phyloP scores from a whole-genome alignment of 2,329 filamentous ascomycete species.

The Ceratocystis huliohia region DNA sequence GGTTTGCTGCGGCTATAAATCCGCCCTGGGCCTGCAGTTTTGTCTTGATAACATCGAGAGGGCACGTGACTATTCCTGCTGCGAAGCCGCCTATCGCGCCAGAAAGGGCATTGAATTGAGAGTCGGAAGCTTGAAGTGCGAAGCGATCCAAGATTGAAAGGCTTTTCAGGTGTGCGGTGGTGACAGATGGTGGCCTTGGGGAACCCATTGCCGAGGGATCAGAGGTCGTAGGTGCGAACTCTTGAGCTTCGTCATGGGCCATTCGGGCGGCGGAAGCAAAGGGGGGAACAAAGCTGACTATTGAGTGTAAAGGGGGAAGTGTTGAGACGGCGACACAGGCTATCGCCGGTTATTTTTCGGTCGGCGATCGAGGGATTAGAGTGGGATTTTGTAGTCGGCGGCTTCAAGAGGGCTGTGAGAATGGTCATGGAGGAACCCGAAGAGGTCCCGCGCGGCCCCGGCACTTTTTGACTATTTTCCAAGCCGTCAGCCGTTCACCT shows the following conservation, averaged over 20 bases:
- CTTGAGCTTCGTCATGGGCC: constrained; percentile 20
- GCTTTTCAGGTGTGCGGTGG: constrained; percentile 34
- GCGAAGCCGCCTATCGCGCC: constrained; percentile 84
- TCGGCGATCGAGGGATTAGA: not conserved
- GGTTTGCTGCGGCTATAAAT: constrained; percentile 39
- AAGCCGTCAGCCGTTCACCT: constrained; percentile 12
- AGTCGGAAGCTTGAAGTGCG: constrained; percentile 43
- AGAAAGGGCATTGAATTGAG: constrained; percentile 67
- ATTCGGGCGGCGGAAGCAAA: constrained; percentile 11
- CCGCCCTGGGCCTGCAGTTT: constrained; percentile 92
- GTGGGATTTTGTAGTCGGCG: not conserved
- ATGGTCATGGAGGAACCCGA: constrained; percentile 1
- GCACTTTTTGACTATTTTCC: constrained; percentile 6
- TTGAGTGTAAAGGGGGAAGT: not conserved
- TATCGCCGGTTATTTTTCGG: constrained; percentile 8
- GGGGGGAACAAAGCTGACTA: not conserved
- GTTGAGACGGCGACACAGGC: not conserved
- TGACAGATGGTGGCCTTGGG: constrained; percentile 34
- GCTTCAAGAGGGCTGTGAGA: not conserved
- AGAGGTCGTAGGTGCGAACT: constrained; percentile 18
- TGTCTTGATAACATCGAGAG: constrained; percentile 97
- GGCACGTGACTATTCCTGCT: constrained; percentile 88
- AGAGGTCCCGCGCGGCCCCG: constrained; percentile 11
- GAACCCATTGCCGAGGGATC: constrained; percentile 18
- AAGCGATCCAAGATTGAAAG: constrained; percentile 42